These are phyloP conservation scores for Malassezia japonica DNA, from an alignment of 1,284 basidiomycete species.

Conservation along the genomic window DNA sequence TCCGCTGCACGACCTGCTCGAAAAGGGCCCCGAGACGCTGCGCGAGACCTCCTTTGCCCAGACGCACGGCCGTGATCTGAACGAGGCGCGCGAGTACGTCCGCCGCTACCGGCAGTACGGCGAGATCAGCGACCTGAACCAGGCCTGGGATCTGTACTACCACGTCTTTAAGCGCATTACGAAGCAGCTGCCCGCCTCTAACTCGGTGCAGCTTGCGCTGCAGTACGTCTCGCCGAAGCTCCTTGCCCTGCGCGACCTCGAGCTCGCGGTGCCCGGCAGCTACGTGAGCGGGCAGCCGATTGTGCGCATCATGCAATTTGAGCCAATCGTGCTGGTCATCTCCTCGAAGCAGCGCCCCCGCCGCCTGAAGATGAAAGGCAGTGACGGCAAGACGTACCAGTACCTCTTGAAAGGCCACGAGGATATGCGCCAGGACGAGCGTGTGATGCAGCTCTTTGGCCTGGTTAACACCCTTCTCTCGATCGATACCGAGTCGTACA, in stretches of 20 bases:
- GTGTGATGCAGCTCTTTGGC: constrained; percentile 98
- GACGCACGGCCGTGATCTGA: constrained; percentile 84
- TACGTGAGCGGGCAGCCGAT: constrained; percentile 83
- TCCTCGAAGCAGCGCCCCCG: constrained; percentile 97
- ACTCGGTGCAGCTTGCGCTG: constrained; percentile 68
- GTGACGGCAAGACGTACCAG: constrained; percentile 86
- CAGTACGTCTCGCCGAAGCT: constrained; percentile 95
- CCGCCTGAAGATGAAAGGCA: constrained; percentile 75
- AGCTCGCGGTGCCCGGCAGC: constrained; percentile 90
- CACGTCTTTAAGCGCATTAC: constrained; percentile 90
- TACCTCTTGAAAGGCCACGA: constrained; percentile 96
- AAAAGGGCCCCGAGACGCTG: constrained; percentile 89
- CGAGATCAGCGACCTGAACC: constrained; percentile 77
- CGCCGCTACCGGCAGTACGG: constrained; percentile 75
- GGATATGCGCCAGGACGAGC: constrained; percentile 94
- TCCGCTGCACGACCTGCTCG: constrained; percentile 85
- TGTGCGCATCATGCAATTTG: constrained; percentile 66
- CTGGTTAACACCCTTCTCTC: constrained; percentile 90
- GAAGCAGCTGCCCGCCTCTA: constrained; percentile 81
- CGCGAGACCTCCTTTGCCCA: constrained; percentile 93
- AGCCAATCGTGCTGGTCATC: constrained; percentile 59
- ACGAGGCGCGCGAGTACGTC: constrained; percentile 87
- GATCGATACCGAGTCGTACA: constrained; percentile 88
- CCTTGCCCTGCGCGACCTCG: constrained; percentile 76
- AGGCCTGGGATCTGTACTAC: constrained; percentile 99